A percentile compares a stretch with the other conserved stretches of the same genome.
These are phyloP conservation scores for Pezicula radicicola DNA, from an alignment of 2,329 filamentous ascomycete genomes.

Conservation along the genomic window DNA sequence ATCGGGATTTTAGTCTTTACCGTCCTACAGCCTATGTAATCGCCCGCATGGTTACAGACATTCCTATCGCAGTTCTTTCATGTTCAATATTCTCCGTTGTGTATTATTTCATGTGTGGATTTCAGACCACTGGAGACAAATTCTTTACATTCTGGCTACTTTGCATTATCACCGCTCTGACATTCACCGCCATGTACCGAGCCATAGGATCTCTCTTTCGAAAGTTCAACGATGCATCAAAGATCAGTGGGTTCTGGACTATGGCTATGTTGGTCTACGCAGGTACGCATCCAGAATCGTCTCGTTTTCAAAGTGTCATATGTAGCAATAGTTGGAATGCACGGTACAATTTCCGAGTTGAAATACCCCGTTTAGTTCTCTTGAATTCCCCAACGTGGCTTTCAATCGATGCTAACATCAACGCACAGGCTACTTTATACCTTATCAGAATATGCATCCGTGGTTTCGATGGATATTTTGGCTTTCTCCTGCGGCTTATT, in stretches of 20 bases:
- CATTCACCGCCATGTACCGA: conserved; percentile 38
- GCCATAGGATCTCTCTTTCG: conserved; percentile 1
- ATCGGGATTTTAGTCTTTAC: conserved; percentile 31
- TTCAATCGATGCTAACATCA: conserved; percentile 32
- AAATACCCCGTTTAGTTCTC: no score
- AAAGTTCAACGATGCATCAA: conserved; percentile 48
- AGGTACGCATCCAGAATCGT: conserved; percentile 14
- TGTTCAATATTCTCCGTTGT: conserved; percentile 58
- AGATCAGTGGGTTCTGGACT: not conserved
- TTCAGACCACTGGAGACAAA: conserved; percentile 43
- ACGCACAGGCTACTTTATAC: conserved; percentile 61
- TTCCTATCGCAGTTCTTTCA: conserved; percentile 76
- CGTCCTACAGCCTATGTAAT: conserved; percentile 35
- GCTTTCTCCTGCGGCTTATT: conserved; percentile 66
- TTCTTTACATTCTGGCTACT: conserved; percentile 70
- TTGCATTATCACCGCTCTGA: conserved; percentile 57
- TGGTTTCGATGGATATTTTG: conserved; percentile 62
- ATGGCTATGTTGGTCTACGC: conserved; percentile 43
- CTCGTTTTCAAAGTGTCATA: no score
- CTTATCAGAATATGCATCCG: conserved; percentile 56
- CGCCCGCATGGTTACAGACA: conserved; percentile 77
- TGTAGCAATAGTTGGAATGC: no score
- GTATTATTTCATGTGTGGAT: conserved; percentile 59
- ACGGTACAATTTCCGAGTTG: no score
- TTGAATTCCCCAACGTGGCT: not conserved